Evolutionary conservation across 768 basidiomycete species (phyloP).

Genomic region (Pseudohyphozyma bogoriensis): DNA sequence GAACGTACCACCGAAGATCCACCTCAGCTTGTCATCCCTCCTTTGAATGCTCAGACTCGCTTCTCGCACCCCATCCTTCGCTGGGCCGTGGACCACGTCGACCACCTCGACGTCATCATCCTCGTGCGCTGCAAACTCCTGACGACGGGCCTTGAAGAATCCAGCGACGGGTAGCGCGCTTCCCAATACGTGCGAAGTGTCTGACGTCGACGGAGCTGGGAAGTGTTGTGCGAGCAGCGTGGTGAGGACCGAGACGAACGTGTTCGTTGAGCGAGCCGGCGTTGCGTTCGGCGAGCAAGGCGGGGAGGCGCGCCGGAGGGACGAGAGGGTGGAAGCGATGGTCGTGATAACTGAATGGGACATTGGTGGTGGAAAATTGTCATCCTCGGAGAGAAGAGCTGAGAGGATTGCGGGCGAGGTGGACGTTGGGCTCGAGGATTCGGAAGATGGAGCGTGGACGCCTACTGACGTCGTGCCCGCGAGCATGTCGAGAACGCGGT

Average conservation of each 20-base stretch:
- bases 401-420: constrained; percentile 2
- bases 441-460: background rate
- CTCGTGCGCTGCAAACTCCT: no score
- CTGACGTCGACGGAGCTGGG: background rate
- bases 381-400: background rate
- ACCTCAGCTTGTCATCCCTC: constrained; percentile 4
- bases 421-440: background rate
- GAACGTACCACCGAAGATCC: constrained; percentile 1
- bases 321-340: background rate
- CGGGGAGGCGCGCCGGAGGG: background rate
- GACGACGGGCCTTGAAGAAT: background rate
- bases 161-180: background rate
- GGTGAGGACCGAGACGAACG: background rate
- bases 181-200: background rate
- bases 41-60: background rate
- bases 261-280: no score
- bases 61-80: background rate
- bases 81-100: background rate
- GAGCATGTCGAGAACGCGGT: no score
- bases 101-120: background rate
- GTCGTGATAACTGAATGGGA: background rate
- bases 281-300: no score
- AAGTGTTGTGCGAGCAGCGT: constrained; percentile 10
- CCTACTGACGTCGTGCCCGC: no score
- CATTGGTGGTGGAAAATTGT: background rate